Evolutionary conservation across 441 rosid species (phyloP), one percentile per base, ranked within the genome.

Genomic region (Macaranga tanarius): DNA sequence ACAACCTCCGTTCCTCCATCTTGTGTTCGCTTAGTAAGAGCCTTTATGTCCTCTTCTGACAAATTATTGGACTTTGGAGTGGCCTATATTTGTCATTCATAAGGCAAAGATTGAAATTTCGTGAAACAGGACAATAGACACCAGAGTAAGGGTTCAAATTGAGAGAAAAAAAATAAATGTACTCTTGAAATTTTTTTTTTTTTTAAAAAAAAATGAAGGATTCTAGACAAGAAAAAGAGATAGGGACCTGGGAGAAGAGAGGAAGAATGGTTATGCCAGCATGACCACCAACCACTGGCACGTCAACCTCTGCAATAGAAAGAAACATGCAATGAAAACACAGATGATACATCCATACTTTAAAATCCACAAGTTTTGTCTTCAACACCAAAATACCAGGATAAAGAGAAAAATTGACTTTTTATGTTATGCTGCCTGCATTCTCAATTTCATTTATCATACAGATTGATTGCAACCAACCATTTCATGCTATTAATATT

Each of bases 1-100:
- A 92, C 99, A 59, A 95, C 97, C 77, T 95, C 97, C 0, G 99
- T 95, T 67, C 97, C 99, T 77, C 99, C 97, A 71, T 92, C 99
- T 83, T 95, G 99, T 10, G 97, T 92, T 79, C 97, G 81, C 85
- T 92, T 95, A 7, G 97, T 95, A 65, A 95, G 97, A 73, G 93
- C 95, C 25, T 69, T 74, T 70, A 92, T 84, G 1, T 84, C 89
- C 0, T 89, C 98, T 71, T 78, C 72, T 40, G 90, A 60, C 74
- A 95, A 78, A 40, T 9, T 9, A 82, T 90, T 92, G 56, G 93
- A 92, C 82, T 81, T 81, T 75, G 99, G 97, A 45, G 97, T 83
- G 75, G 97, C 99, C 99, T 95, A 72, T 19, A 71, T 42, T 42
- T 42, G 7, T 4, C n/a, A 42, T 42, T 42, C 45, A 42, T 10